Evolutionary conservation across 164 flowering plant species (phyloP), one percentile per base, ranked within the genome.

Genomic region (Annona cherimola): DNA sequence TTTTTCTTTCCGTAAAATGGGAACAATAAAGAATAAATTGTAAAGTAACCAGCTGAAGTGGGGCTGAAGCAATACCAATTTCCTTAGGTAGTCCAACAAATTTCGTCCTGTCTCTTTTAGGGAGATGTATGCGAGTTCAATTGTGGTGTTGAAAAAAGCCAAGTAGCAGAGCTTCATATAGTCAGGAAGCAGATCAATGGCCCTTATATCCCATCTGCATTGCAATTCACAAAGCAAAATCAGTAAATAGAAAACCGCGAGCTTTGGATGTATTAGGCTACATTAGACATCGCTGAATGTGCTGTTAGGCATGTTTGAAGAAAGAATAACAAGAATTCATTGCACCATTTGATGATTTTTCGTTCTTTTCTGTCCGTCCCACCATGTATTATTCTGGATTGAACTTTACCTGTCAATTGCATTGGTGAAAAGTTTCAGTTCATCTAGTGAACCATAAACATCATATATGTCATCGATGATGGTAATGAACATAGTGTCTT

Each of bases 191-290:
- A 62, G 42, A 35, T 69, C 73, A n/a, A 76, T n/a, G 6, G 45
- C 63, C 7, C 50, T 19, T 5, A 76, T 16, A 63, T 73, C 76
- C 79, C 79, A 76, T 46, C 79, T 76, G 64, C 18, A 42, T 18
- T 20, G 7, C 26, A 57, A 57, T 57, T 1, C 35, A 26, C 35
- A 50, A 50, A 50, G 55, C 14, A 50, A 26, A 61, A 61, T 26
- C 41, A 61, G 63, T 61, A 61, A 61, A 19, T 35, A 61, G 63
- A 19, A 8, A 19, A 26, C 2, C 39, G 7, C 20, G 39, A 19
- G 39, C 26, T 5, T 61, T 61, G 63, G 41, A 4, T 26, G 63
- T 26, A n/a, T 61, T 61, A 7, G 39, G 26, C 5, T 61, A 1
- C 55, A 50, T 14, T 6, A 50, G 14, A 50, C 14, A 50, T 50